Base-by-base conservation (phyloP, 2,329 filamentous ascomycete species). In the Arthrobotrys sphaeroides region DNA sequence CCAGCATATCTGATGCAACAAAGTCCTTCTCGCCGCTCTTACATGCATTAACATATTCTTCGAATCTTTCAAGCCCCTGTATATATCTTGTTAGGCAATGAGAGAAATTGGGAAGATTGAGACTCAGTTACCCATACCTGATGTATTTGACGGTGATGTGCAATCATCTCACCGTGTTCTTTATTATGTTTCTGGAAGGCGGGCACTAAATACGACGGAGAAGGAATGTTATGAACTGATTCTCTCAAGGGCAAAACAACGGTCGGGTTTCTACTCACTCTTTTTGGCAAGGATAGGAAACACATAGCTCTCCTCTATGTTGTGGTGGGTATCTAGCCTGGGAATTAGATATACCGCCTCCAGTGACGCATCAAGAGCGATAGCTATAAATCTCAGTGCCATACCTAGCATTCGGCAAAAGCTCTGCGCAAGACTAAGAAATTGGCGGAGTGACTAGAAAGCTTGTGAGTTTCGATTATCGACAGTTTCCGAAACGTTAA, bases 131-230 rank as follows among this genome's bases (percentile, higher is more conserved):
- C 24, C 7, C 20, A 38, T 55, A 75, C 94, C 2, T 85, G 83
- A 81, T 97, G 93, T 79, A 97, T 97, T 81, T 89, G 84, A 79
- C 86, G 86, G 82, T 97, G 93, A 84, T 97, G 92, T 5, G 84
- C 86, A 59, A 95, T 84, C 74, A 78, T 77, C 60, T 80, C 79
- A 10, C 80, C 76, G 38, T 80, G 78, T 22, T 79, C 65, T 36
- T 68, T 73, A 66, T 75, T 75, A 40, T 75, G 38, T 60, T 75
- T 75, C 38, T 75, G 72, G 20, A 79, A 80, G 5, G 64, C 73
- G 20, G 79, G 78, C 78, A 80, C 78, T 59, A 36, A 10, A 28
- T 10, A 26, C 12, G 3, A 7, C 9, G 5, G 24, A n/a, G n/a
- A n/a, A n/a, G n/a, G n/a, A n/a, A n/a, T n/a, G n/a, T n/a, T n/a